phyloP scores from a whole-genome alignment of 176 grass and related monocot species.

The Urochloa ruziziensis region DNA sequence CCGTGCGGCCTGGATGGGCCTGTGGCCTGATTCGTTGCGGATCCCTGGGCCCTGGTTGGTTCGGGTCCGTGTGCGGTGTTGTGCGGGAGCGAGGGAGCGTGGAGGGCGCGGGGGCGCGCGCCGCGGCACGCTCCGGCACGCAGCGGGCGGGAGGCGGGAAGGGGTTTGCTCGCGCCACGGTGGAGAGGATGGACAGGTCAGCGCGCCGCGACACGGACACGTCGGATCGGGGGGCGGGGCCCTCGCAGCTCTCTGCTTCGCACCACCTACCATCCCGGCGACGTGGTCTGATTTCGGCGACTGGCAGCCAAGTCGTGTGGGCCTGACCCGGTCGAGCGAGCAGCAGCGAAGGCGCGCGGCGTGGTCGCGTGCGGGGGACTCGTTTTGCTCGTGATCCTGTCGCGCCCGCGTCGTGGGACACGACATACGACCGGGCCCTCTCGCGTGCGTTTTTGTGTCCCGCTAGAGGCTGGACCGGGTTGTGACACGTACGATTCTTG shows the following conservation, averaged over 20 bases:
- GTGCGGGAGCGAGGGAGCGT: neutral
- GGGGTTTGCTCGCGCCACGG: slow-evolving; percentile 28
- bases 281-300: neutral
- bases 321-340: neutral
- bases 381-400: slow-evolving; percentile 46
- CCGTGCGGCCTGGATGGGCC: rapidly evolving
- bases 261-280: neutral
- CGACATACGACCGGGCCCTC: neutral
- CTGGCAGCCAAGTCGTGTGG: neutral
- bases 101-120: slow-evolving; percentile 18
- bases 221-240: neutral
- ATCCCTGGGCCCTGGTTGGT: rapidly evolving
- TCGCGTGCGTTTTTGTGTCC: neutral
- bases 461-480: neutral
- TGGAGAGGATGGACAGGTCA: slow-evolving; percentile 10
- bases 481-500: neutral
- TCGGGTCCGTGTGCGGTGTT: neutral
- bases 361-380: slow-evolving; percentile 33
- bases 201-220: slow-evolving; percentile 16
- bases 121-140: slow-evolving; percentile 42
- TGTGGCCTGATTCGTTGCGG: rapidly evolving
- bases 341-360: neutral
- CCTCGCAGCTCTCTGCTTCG: neutral
- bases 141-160: slow-evolving; percentile 45
- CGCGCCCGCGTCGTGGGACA: slow-evolving; percentile 6